phyloP scores from a whole-genome alignment of 345 rosid genomes.

The Eutrema heterophyllum region DNA sequence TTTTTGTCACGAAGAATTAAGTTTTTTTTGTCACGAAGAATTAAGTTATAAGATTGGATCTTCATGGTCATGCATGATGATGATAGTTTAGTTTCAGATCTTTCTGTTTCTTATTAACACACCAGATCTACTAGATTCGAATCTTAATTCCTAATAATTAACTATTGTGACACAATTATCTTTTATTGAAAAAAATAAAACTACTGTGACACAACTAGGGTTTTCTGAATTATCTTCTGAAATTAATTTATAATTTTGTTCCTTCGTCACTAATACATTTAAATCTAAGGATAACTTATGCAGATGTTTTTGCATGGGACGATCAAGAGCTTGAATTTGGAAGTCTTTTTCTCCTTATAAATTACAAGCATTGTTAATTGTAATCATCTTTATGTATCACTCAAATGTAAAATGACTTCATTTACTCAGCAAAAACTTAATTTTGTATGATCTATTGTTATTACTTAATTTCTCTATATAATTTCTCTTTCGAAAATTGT shows the following conservation, averaged over 20 bases:
- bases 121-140: neutral
- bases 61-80: conserved; percentile 21
- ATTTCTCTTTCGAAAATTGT: neutral
- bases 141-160: neutral
- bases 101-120: conserved; percentile 7
- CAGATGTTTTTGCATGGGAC: conserved; percentile 15
- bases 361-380: neutral
- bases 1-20: conserved; percentile 19
- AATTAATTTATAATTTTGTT: neutral
- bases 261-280: neutral
- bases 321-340: conserved; percentile 1
- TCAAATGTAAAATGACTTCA: neutral
- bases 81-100: conserved; percentile 43
- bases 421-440: neutral
- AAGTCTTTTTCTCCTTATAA: neutral
- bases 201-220: conserved; percentile 12
- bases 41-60: conserved; percentile 5
- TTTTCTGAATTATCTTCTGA: neutral
- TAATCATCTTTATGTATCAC: neutral
- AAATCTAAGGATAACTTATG: neutral
- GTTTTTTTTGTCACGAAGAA: conserved; percentile 16
- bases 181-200: neutral
- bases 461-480: neutral
- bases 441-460: neutral
- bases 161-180: neutral